Evolutionary conservation across 2,329 filamentous ascomycete genomes (phyloP), one percentile per base, ranked within the genome.

Genomic region (Neofusicoccum ribis): DNA sequence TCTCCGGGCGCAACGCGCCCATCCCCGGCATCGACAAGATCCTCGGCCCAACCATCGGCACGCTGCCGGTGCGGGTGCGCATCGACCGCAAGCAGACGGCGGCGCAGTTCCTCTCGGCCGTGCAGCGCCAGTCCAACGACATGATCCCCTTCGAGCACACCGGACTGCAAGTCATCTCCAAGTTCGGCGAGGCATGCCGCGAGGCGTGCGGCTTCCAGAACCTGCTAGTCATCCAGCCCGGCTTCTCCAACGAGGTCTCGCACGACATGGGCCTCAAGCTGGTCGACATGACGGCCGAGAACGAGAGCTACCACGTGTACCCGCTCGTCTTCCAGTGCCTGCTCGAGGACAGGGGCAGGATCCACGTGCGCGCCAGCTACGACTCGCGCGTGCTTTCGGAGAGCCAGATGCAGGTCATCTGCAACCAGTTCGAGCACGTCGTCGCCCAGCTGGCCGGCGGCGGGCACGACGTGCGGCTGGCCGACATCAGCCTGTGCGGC

Each of bases 201-300:
- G 78, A 83, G 64, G 84, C 84, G 0, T 86, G 83, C 68, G 81
- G 85, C 68, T 76, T 85, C 43, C 78, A 80, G 1, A 84, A 81
- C 0, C 81, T 83, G 3, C 72, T 86, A 2, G 82, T 86, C 0
- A 78, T 86, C 31, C 84, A 86, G 49, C 69, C 70, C 3, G 71
- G 52, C 44, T 23, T 52, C 46, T 36, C 49, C 49, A 51, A 43
- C 52, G 52, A 56, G 20, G 23, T 36, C 27, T 49, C 46, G 46
- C 46, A 14, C 47, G 23, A 50, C 23, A 50, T 34, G 23, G 47
- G 27, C 20, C 23, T 50, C 47, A 36, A 46, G 23, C 14, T 50
- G 23, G 23, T 50, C 47, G 47, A 34, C 27, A 50, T 34, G 47
- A 31, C 23, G 47, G 47, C 23, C 54, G 39, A 59, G 39, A 46